Percentiles rank a stretch among this genome's conserved stretches.
Evolutionary conservation across 148 eudicot genomes (phyloP).

Genomic region (Limonium bicolor): DNA sequence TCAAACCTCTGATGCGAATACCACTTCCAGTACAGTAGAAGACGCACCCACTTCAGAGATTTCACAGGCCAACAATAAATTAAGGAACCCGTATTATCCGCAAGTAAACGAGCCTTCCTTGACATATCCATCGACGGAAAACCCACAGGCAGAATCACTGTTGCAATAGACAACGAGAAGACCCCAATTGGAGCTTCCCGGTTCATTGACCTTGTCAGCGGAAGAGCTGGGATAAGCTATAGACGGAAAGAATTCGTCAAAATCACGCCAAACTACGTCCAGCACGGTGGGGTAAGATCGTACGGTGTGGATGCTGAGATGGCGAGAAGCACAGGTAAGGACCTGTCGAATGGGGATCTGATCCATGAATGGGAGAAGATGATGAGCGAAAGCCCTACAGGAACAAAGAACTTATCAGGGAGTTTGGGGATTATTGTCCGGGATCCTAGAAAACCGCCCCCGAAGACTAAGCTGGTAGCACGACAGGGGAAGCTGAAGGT

Average conservation of each 20-base stretch:
- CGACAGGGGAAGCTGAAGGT: slow-evolving; percentile 66
- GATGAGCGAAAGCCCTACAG: slow-evolving; percentile 23
- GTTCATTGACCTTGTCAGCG: slow-evolving; percentile 46
- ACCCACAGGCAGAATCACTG: slow-evolving; percentile 44
- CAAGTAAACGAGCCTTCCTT: slow-evolving; percentile 47
- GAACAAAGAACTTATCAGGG: slow-evolving; percentile 51
- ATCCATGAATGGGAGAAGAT: slow-evolving; percentile 47
- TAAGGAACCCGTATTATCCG: slow-evolving; percentile 1
- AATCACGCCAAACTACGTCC: slow-evolving; percentile 73
- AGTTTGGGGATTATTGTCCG: slow-evolving; percentile 65
- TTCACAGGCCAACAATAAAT: not conserved
- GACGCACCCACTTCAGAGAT: not conserved
- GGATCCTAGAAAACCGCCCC: slow-evolving; percentile 73
- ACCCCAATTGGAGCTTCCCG: slow-evolving; percentile 41
- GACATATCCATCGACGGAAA: slow-evolving; percentile 61
- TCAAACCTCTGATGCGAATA: not conserved
- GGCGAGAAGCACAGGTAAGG: slow-evolving; percentile 44
- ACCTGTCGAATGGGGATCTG: slow-evolving; percentile 25
- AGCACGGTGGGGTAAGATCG: slow-evolving; percentile 85
- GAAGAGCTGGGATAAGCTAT: slow-evolving; percentile 60
- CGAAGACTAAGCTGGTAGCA: slow-evolving; percentile 71
- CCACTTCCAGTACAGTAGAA: not conserved
- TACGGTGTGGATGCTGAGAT: slow-evolving; percentile 85
- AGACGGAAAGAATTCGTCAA: slow-evolving; percentile 67
- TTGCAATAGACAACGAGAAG: slow-evolving; percentile 29